Base-by-base conservation (phyloP, 1,139 yeast genomes). In the Suhomyces terraborum region DNA sequence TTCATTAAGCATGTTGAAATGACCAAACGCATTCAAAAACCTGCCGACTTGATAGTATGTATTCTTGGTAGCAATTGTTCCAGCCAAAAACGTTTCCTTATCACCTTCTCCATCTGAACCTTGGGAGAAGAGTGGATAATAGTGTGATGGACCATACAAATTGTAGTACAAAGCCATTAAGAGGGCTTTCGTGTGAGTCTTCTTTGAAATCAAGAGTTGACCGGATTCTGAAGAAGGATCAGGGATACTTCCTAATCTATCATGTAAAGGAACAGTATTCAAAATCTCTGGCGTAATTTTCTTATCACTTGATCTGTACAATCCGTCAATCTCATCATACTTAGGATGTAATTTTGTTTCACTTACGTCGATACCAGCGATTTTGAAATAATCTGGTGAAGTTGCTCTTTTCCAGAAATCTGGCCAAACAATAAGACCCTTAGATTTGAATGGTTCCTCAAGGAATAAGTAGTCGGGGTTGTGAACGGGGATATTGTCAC, bases 81-180 rank as follows among this genome's bases (percentile, higher is more conserved):
- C 91, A 0, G 95, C 91, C 40, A 86, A 67, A 55, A 86, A 88
- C 0, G 96, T 87, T 58, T 88, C 96, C 59, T 88, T 88, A 60
- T 88, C 96, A 47, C 96, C 96, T 65, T 87, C 95, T 32, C 96
- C 96, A 43, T 82, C 85, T 0, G 87, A 80, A 10, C 91, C 91
- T 63, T 88, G 95, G 1, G 93, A 82, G 41, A 88, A 77, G 35
- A 88, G 72, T n/a, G 94, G 94, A 61, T 88, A 88, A 57, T 77
- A 88, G 64, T 81, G 80, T 13, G 76, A 74, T 5, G 93, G 94
- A 0, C 96, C 96, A 56, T 79, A 84, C 29, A 85, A 62, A 56
- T 88, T 88, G 64, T 88, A 88, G 62, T 87, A 88, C 26, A 85
- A 63, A 0, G 95, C 80, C 40, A 88, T 62, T 40, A 87, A 59